Conservation (phyloP, 768 basidiomycete genomes). For the Rhizopogon vesiculosus region DNA sequence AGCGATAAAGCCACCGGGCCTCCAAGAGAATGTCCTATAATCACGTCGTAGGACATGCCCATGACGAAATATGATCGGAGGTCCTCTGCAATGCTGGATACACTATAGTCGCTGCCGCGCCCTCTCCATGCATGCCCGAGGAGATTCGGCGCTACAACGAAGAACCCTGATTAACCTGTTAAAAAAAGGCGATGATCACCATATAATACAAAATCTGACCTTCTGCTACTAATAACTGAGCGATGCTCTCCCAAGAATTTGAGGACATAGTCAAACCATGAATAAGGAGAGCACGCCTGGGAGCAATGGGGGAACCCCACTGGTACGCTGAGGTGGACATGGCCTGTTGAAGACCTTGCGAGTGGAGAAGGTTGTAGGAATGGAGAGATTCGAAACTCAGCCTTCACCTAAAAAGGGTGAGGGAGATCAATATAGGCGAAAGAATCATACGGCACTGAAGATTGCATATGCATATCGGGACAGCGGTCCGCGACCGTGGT, state of each 20-base stretch:
- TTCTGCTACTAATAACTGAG: constrained; percentile 9
- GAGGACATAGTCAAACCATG: constrained; percentile 15
- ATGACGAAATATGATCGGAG: constrained; percentile 9
- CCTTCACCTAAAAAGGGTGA: too few species aligned
- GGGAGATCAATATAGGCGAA: too few species aligned
- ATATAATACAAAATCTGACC: background rate
- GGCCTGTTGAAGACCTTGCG: background rate
- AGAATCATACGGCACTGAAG: too few species aligned
- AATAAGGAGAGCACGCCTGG: constrained; percentile 9
- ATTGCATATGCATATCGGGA: too few species aligned
- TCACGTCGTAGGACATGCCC: constrained; percentile 6
- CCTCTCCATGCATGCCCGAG: constrained; percentile 4
- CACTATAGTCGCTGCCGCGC: background rate
- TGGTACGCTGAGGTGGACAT: constrained; percentile 5
- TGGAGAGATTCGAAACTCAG: too few species aligned
- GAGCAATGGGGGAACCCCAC: constrained; percentile 13
- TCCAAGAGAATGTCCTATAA: constrained; percentile 17
- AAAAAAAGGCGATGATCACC: background rate
- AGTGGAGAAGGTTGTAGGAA: too few species aligned
- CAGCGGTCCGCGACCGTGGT: too few species aligned
- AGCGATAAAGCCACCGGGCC: constrained; percentile 8
- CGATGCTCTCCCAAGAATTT: constrained; percentile 13
- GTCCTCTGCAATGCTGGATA: constrained; percentile 6
- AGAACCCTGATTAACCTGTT: constrained; percentile 5
- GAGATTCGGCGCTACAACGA: constrained; percentile 14